Percentiles rank a stretch among this genome's conserved stretches.
phyloP scores from a whole-genome alignment of 352 stramenopile species.

The Thalassiosira allenii region DNA sequence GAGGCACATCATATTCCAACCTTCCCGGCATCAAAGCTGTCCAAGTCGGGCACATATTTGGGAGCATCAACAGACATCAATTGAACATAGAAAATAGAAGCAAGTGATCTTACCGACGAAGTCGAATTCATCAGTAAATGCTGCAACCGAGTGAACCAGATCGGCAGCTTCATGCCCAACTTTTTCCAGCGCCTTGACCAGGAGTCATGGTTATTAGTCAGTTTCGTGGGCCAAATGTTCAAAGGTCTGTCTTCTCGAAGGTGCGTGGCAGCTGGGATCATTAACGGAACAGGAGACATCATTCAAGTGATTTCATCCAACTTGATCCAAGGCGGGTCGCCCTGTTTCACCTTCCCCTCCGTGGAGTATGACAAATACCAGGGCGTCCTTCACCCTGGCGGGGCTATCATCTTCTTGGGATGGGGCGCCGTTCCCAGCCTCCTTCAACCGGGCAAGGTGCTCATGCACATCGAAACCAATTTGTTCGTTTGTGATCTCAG shows the following conservation, averaged over 20 bases:
- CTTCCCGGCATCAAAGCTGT: constrained; percentile 73
- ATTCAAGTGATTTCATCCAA: constrained; percentile 82
- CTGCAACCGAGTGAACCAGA: constrained; percentile 60
- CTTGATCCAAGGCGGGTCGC: constrained; percentile 78
- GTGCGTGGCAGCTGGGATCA: constrained; percentile 75
- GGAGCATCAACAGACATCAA: constrained; percentile 68
- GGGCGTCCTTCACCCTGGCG: constrained; percentile 71
- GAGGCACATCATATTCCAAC: constrained; percentile 36
- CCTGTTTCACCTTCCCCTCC: constrained; percentile 74
- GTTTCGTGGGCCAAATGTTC: constrained; percentile 74
- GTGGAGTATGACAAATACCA: constrained; percentile 76
- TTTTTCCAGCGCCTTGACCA: constrained; percentile 78
- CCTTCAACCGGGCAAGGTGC: constrained; percentile 73
- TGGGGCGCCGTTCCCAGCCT: constrained; percentile 78
- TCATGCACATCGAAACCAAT: constrained; percentile 85
- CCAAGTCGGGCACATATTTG: constrained; percentile 76
- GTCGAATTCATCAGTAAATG: constrained; percentile 78
- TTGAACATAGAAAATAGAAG: constrained; percentile 25
- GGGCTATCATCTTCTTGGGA: constrained; percentile 78
- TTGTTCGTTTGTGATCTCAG: constrained; percentile 69
- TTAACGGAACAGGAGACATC: constrained; percentile 76
- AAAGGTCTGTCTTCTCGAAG: constrained; percentile 73
- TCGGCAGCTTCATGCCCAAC: constrained; percentile 67
- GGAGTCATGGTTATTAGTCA: constrained; percentile 79
- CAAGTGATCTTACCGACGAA: constrained; percentile 63